A percentile compares a stretch with the other conserved stretches of the same genome.
Conservation (phyloP, 208 protist species). For the Trypanosoma theileri region DNA sequence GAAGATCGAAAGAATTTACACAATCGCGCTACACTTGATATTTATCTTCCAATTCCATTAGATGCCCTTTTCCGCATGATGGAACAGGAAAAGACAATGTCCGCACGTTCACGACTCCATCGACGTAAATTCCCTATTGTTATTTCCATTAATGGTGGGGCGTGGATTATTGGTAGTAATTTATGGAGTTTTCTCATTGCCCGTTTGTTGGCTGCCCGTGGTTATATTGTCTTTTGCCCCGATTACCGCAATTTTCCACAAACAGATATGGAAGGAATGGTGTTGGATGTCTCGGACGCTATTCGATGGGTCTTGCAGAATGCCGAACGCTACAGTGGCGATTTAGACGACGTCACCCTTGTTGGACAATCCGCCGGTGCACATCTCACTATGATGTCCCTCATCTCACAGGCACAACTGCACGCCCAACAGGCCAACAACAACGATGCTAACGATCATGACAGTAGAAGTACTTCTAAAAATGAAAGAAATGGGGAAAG, state of each 20-base stretch:
- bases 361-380: slow-evolving; percentile 82
- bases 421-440: slow-evolving; percentile 37
- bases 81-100: slow-evolving; percentile 56
- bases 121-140: slow-evolving; percentile 74
- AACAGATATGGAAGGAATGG: slow-evolving; percentile 89
- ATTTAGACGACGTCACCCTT: slow-evolving; percentile 75
- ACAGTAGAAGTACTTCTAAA: slow-evolving; percentile 21
- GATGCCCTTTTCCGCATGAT: slow-evolving; percentile 73
- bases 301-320: slow-evolving; percentile 86
- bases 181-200: slow-evolving; percentile 84
- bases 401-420: slow-evolving; percentile 82
- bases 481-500: too few relatives aligned
- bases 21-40: slow-evolving; percentile 81
- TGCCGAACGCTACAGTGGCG: slow-evolving; percentile 84
- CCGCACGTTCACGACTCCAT: slow-evolving; percentile 43
- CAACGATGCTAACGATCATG: too few relatives aligned
- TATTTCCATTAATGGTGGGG: slow-evolving; percentile 70
- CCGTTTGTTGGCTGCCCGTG: slow-evolving; percentile 64
- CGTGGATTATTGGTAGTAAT: slow-evolving; percentile 87
- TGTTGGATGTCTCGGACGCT: slow-evolving; percentile 83
- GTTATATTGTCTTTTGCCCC: slow-evolving; percentile 88
- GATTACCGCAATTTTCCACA: slow-evolving; percentile 94
- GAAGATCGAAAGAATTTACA: slow-evolving; percentile 78
- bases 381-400: slow-evolving; percentile 85
- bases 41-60: slow-evolving; percentile 74